Base-by-base conservation (phyloP, 192 early-diverging fungal genomes). In the Coemansia sp. region DNA sequence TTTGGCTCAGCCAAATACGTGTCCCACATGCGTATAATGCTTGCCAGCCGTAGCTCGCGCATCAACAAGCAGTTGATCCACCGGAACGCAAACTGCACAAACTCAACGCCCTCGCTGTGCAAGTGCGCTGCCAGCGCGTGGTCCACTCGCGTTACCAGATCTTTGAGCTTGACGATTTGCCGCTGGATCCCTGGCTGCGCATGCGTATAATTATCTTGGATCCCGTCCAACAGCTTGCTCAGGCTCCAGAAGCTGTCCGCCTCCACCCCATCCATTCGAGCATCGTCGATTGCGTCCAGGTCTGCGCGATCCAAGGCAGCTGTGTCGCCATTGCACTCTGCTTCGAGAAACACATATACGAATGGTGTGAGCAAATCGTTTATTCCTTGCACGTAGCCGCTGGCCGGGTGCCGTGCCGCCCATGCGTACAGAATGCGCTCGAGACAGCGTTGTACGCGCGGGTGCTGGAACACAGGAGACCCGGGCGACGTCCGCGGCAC, bases 21-120 rank as follows among this genome's bases (percentile, higher is more conserved):
- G 68, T 99, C 97, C 97, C 97, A 99, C 93, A 99, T 97, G 24
- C 97, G 89, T 47, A 99, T 91, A 2, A 88, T 97, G 66, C 86
- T 90, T 54, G 83, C 77, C 3, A 98, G 76, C 23, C 90, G 87
- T 41, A 99, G 76, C 75, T 99, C 97, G 47, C 97, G 87, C 95
- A 98, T 96, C 64, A 99, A 74, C 29, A 99, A 69, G 76, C 97
- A 99, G 81, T 99, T 99, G 88, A 98, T 96, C 97, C 97, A 99
- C 53, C 97, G 86, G 70, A 98, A 99, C 7, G 97, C 93, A 84
- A 99, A 98, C 77, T 98, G 96, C 57, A 99, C 94, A 70, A 96
- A 99, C 67, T 99, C 95, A 21, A 99, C 84, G 51, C 91, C 90
- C 79, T 99, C 90, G 6, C 82, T 68, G 59, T 90, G 87, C 39